Conservation (phyloP, 116 monocot genomes). For the Trichopus zeylanicus region DNA sequence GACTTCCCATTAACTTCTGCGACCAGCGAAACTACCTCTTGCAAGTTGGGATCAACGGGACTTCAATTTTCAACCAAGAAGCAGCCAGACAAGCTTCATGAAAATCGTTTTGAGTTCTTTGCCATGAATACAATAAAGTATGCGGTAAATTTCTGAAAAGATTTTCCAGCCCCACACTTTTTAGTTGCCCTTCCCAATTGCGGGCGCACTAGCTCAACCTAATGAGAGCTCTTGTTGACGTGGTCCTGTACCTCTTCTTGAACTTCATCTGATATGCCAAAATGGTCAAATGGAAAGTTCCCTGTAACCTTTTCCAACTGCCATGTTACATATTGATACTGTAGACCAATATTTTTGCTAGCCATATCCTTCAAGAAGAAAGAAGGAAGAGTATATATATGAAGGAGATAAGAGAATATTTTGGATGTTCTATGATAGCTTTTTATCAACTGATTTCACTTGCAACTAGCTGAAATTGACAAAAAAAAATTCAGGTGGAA, state of each 20-base stretch:
- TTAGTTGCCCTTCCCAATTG: slow-evolving; percentile 60
- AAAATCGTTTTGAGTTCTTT: slow-evolving; percentile 5
- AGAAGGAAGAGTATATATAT: neutral
- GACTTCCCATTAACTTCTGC: slow-evolving; percentile 32
- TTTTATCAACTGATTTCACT: neutral
- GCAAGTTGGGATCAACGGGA: slow-evolving; percentile 13
- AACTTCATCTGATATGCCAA: slow-evolving; percentile 81
- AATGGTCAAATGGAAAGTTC: slow-evolving; percentile 51
- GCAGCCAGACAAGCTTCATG: neutral
- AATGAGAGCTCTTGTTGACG: neutral
- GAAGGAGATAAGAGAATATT: neutral
- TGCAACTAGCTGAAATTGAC: neutral
- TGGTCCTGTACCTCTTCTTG: slow-evolving; percentile 63
- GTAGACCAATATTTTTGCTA: slow-evolving; percentile 28
- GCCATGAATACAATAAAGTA: slow-evolving; percentile 11
- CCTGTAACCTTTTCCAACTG: slow-evolving; percentile 65
- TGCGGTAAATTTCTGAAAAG: slow-evolving; percentile 46
- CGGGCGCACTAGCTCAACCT: slow-evolving; percentile 67
- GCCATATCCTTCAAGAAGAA: slow-evolving; percentile 28
- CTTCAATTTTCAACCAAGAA: neutral
- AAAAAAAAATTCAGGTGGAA: too few species aligned
- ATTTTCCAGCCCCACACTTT: slow-evolving; percentile 24
- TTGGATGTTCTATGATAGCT: neutral
- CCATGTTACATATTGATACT: slow-evolving; percentile 80
- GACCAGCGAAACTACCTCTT: slow-evolving; percentile 27